Conservation (phyloP, 345 rosid genomes). For the Moricandia arvensis region DNA sequence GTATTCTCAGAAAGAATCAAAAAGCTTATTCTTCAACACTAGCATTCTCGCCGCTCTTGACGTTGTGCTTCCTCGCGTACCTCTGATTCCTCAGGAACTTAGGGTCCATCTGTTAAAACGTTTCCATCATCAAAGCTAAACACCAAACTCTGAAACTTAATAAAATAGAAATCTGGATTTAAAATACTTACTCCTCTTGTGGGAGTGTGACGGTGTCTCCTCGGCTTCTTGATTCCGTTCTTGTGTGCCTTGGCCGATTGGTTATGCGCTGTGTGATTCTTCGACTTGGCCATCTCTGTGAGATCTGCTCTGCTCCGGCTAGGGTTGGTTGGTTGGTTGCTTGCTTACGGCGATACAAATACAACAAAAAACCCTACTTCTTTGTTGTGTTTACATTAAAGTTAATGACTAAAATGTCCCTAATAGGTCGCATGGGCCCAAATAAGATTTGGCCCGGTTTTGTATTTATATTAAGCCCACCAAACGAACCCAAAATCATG, state of each 20-base stretch:
- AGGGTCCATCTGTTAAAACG: conserved; percentile 72
- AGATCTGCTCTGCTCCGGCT: too few relatives aligned
- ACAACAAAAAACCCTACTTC: too few relatives aligned
- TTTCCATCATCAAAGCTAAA: background rate
- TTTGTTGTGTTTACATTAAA: too few relatives aligned
- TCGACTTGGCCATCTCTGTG: conserved; percentile 95
- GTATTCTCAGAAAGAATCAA: background rate
- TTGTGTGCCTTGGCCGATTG: conserved; percentile 95
- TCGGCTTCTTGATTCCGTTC: conserved; percentile 99
- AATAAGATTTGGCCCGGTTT: too few relatives aligned
- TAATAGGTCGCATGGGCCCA: too few relatives aligned
- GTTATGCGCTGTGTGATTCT: conserved; percentile 99
- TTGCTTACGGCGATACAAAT: too few relatives aligned
- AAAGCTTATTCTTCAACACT: conserved; percentile 35
- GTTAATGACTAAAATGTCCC: too few relatives aligned
- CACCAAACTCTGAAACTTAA: background rate
- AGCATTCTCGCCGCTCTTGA: conserved; percentile 45
- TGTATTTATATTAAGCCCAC: too few relatives aligned
- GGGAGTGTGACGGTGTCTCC: conserved; percentile 84
- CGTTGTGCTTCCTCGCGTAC: conserved; percentile 96
- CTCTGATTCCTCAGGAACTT: conserved; percentile 99
- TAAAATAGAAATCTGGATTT: background rate
- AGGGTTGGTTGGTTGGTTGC: too few relatives aligned
- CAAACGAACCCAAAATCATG: too few relatives aligned
- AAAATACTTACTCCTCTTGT: conserved; percentile 75